Evolutionary conservation across 2,329 filamentous ascomycete genomes (phyloP).

Genomic region (Canariomyces notabilis): DNA sequence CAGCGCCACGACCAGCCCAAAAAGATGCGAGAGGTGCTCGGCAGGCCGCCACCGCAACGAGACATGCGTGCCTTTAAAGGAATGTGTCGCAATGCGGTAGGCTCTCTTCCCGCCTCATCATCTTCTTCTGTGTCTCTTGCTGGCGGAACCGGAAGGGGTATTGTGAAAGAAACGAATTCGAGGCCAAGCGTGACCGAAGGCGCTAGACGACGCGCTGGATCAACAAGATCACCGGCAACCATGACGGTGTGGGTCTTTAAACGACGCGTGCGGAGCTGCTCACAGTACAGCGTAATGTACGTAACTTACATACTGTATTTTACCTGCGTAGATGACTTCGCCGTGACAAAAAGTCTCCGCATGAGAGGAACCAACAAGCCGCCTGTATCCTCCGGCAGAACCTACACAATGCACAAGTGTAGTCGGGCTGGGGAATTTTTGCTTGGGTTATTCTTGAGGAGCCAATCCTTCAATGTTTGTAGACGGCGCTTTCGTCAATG

Average conservation of each 20-base stretch:
- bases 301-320: background rate
- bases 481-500: background rate
- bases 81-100: slow-evolving; percentile 6
- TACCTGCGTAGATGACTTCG: background rate
- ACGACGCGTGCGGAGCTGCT: slow-evolving; percentile 4
- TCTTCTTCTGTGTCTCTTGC: background rate
- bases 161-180: background rate
- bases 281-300: no score
- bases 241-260: slow-evolving; percentile 2
- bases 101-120: background rate
- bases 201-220: slow-evolving; percentile 13
- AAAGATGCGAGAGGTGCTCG: no score
- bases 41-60: slow-evolving; percentile 11
- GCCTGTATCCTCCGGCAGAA: no score
- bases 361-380: no score
- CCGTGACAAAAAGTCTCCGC: no score
- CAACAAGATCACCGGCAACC: slow-evolving; percentile 13
- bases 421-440: no score
- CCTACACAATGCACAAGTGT: no score
- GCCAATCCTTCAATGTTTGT: background rate
- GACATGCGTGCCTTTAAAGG: slow-evolving; percentile 15
- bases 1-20: slow-evolving; percentile 1
- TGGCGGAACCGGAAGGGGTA: background rate
- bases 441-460: background rate
- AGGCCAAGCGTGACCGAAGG: no score